Percentiles rank a stretch among this genome's conserved stretches.
Evolutionary conservation across 1,284 basidiomycete genomes (phyloP).

Genomic region (Cryptococcus hybrid): DNA sequence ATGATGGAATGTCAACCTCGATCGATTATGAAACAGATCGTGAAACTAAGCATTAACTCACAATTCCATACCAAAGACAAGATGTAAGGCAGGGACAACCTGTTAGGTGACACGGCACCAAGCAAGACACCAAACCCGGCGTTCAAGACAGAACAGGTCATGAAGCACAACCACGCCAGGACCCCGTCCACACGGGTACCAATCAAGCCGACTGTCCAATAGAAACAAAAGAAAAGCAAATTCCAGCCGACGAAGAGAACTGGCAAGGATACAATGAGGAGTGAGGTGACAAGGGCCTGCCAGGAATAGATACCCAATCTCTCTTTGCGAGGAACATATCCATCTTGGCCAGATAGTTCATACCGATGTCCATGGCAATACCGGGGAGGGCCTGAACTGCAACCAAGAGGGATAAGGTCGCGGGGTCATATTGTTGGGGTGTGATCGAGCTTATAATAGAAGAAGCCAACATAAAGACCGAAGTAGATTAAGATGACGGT

Average conservation of each 20-base stretch:
- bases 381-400: background rate
- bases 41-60: background rate
- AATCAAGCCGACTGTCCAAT: background rate
- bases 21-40: background rate
- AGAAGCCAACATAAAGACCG: background rate
- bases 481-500: background rate
- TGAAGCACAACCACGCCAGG: background rate
- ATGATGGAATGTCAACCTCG: background rate
- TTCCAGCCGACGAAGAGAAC: background rate
- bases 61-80: background rate
- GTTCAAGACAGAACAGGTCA: background rate
- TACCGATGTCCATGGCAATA: background rate
- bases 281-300: background rate
- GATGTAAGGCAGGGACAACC: background rate
- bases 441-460: background rate
- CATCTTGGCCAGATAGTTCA: background rate
- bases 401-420: background rate
- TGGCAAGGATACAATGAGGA: background rate
- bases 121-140: background rate
- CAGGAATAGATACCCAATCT: background rate
- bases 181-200: background rate
- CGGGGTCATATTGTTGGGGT: background rate
- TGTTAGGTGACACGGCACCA: background rate
- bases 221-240: background rate
- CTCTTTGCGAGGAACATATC: background rate